phyloP scores from a whole-genome alignment of 352 stramenopile species.

The Globisporangium polare region DNA sequence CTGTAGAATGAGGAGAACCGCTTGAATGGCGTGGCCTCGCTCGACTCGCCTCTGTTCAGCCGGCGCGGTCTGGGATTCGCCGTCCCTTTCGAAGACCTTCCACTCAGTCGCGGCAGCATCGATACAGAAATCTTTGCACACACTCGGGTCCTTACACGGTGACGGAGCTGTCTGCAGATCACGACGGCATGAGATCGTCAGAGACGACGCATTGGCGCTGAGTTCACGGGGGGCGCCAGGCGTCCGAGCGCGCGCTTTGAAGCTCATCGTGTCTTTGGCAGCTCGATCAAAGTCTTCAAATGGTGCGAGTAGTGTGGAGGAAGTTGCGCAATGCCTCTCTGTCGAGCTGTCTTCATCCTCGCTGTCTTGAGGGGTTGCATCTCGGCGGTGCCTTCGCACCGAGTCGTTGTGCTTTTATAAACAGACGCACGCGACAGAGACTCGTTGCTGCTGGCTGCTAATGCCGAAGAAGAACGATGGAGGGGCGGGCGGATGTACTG shows the following conservation, averaged over 20 bases:
- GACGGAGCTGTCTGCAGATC: slow-evolving; percentile 7
- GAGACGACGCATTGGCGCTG: not conserved
- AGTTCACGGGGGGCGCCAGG: slow-evolving; percentile 1
- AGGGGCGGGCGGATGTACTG: not conserved
- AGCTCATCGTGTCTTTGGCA: not conserved
- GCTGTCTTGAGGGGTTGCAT: slow-evolving; percentile 8
- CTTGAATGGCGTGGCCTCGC: slow-evolving; percentile 6
- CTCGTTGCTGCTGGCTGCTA: slow-evolving; percentile 4
- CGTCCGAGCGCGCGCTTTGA: not conserved
- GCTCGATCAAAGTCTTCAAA: not conserved
- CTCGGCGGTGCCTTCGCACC: not conserved
- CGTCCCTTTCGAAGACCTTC: slow-evolving; percentile 5
- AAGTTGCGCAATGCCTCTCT: slow-evolving; percentile 9
- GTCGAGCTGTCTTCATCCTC: not conserved
- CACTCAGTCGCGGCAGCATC: slow-evolving; percentile 1
- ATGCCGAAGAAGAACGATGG: slow-evolving; percentile 3
- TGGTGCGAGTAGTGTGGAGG: not conserved
- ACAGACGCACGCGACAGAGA: slow-evolving; percentile 8
- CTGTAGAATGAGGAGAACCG: slow-evolving; percentile 3
- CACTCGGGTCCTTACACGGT: not conserved
- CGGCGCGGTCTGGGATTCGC: not conserved
- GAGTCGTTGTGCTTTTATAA: slow-evolving; percentile 7
- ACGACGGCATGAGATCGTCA: slow-evolving; percentile 3
- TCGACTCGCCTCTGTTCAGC: slow-evolving; percentile 1
- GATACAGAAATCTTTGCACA: slow-evolving; percentile 10